Evolutionary conservation across 2,329 filamentous ascomycete species (phyloP).

Genomic region (Calonectria crousiana): DNA sequence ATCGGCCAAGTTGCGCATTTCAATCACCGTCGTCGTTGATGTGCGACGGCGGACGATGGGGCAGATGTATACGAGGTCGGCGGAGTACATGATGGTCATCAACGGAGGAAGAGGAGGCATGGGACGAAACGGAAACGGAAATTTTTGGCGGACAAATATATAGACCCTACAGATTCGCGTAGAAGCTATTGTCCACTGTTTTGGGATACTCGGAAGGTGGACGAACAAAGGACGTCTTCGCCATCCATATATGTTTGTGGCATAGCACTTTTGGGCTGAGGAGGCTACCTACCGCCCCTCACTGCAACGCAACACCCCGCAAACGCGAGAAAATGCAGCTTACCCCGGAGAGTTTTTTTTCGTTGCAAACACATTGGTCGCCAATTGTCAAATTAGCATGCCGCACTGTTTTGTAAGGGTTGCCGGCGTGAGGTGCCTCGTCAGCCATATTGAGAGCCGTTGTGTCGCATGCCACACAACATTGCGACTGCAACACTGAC

Average conservation of each 20-base stretch:
- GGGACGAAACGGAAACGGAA: not conserved
- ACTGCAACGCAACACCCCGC: conserved; percentile 7
- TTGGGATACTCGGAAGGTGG: conserved; percentile 17
- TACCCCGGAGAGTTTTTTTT: not conserved
- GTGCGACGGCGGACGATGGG: conserved; percentile 1
- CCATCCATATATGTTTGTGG: not conserved
- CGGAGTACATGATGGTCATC: conserved; percentile 43
- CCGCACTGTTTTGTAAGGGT: too few relatives aligned
- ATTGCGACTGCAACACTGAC: not conserved
- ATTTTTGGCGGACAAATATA: not conserved
- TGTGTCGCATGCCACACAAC: not conserved
- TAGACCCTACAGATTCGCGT: not conserved
- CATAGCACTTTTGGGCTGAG: not conserved
- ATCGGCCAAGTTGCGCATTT: conserved; percentile 30
- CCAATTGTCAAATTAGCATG: not conserved
- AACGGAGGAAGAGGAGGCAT: not conserved
- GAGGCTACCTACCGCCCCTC: not conserved
- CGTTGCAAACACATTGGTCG: not conserved
- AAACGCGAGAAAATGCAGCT: not conserved
- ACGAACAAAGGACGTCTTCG: conserved; percentile 3
- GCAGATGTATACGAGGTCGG: conserved; percentile 43
- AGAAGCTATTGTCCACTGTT: conserved; percentile 37
- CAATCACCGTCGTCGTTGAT: conserved; percentile 25
- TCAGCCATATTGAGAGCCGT: not conserved
- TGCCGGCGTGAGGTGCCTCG: not conserved